Conservation (phyloP, 2,329 filamentous ascomycete genomes). For the Fusarium chuoi region DNA sequence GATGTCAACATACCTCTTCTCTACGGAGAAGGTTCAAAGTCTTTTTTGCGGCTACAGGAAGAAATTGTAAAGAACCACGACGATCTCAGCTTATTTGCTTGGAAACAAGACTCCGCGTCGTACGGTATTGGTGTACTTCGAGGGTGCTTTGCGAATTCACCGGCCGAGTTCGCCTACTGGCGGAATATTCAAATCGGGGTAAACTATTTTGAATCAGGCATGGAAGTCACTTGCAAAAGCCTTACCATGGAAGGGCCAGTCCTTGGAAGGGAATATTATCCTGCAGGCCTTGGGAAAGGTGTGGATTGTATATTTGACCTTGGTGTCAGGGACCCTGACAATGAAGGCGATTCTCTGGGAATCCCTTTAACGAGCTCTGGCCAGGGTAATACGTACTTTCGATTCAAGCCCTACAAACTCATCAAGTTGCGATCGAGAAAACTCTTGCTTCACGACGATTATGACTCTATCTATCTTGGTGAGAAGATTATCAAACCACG, state of each 20-base stretch:
- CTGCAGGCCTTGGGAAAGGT: fast-evolving
- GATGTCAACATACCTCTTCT: not conserved
- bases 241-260: not conserved
- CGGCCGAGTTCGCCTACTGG: not conserved
- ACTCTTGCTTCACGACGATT: fast-evolving
- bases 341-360: fast-evolving
- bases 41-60: not conserved
- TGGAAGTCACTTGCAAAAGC: not conserved
- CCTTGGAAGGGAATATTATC: fast-evolving
- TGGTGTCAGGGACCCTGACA: not conserved
- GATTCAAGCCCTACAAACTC: not conserved
- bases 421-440: not conserved
- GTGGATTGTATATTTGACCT: not conserved
- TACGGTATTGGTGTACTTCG: not conserved
- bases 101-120: not conserved
- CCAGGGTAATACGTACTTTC: not conserved
- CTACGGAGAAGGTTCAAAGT: not conserved
- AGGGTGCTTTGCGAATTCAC: not conserved
- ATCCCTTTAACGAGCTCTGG: not conserved
- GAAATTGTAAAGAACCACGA: not conserved
- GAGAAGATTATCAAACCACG: too few relatives aligned
- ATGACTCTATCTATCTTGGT: fast-evolving
- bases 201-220: fast-evolving
- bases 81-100: not conserved
- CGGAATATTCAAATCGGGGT: fast-evolving